Base-by-base conservation (phyloP, 495 filamentous ascomycete genomes). In the Rhypophila decipiens region DNA sequence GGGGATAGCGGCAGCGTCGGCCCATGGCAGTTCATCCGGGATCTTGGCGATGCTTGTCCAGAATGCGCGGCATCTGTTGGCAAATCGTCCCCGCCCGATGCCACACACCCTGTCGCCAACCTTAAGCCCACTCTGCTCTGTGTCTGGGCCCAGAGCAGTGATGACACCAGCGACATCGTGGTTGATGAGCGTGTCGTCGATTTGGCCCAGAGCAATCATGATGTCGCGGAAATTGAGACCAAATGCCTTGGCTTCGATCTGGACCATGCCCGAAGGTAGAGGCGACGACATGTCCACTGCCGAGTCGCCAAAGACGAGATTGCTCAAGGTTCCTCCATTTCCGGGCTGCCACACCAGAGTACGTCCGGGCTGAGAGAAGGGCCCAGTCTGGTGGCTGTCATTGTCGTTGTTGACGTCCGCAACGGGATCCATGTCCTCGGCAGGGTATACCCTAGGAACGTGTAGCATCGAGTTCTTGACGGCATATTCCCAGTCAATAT, bases 401-500 rank as follows among this genome's bases (percentile, higher is more conserved):
- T 39, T 17, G 11, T 5, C 18, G 5, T 39, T 5, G 5, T n/a
- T n/a, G 18, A 10, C 18, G 7, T 17, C 7, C 11, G 36, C 36
- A 15, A 39, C 18, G 5, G 5, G 12, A 39, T 15, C n/a, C 7
- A 10, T 5, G 36, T 7, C n/a, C 36, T 39, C 7, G 36, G 9
- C 18, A 5, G n/a, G n/a, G 18, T 39, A 39, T 5, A 39, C 7
- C 36, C 36, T 39, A 17, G 18, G 5, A 5, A 41, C 39, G 18
- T 41, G 39, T 5, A 41, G 39, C 39, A 41, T 19, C 4, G 17
- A 20, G 39, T 41, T 20, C 19, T 41, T 47, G 11, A 53, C 55
- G 2, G 58, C 49, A 39, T 53, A 61, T 29, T 61, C 58, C 23
- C 44, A 47, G 2, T 61, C 58, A 8, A 39, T 8, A 2, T 24